phyloP scores from a whole-genome alignment of 176 grass and related monocot genomes.

The Hordeum marinum region DNA sequence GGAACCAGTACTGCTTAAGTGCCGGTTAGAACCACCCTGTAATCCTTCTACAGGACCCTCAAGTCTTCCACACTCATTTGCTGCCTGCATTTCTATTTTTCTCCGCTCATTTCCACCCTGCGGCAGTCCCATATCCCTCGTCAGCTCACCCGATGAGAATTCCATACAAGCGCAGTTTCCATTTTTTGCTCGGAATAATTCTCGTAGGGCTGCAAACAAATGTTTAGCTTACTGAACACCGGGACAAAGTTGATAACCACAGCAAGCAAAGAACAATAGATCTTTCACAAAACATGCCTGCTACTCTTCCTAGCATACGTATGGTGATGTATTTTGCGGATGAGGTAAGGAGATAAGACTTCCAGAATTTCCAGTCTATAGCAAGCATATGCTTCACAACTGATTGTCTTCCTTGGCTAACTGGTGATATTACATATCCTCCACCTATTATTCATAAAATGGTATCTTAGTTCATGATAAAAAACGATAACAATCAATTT shows the following conservation, averaged over 20 bases:
- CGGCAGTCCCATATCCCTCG: slow-evolving; percentile 42
- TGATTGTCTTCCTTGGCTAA: slow-evolving; percentile 86
- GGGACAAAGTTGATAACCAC: not conserved
- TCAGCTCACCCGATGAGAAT: slow-evolving; percentile 78
- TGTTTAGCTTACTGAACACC: slow-evolving; percentile 7
- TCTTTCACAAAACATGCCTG: slow-evolving; percentile 49
- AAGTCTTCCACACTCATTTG: slow-evolving; percentile 38
- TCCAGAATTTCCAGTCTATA: slow-evolving; percentile 99
- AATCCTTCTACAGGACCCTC: slow-evolving; percentile 44
- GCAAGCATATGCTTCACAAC: slow-evolving; percentile 99
- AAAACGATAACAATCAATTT: not conserved
- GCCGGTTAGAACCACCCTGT: slow-evolving; percentile 38
- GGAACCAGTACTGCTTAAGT: slow-evolving; percentile 51
- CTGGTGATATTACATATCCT: slow-evolving; percentile 90
- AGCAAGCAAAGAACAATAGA: slow-evolving; percentile 23
- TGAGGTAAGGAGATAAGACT: slow-evolving; percentile 75
- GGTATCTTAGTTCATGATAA: slow-evolving; percentile 19
- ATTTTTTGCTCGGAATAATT: slow-evolving; percentile 89
- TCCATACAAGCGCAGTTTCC: slow-evolving; percentile 64
- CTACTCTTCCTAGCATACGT: slow-evolving; percentile 82
- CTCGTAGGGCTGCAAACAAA: slow-evolving; percentile 64
- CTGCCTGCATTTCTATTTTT: slow-evolving; percentile 56
- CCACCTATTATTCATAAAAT: slow-evolving; percentile 59
- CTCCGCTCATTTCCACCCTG: slow-evolving; percentile 38
- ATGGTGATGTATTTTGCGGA: slow-evolving; percentile 78